These are phyloP conservation scores for Globisporangium barbulae DNA, from an alignment of 352 stramenopile species.

Conservation along the genomic window DNA sequence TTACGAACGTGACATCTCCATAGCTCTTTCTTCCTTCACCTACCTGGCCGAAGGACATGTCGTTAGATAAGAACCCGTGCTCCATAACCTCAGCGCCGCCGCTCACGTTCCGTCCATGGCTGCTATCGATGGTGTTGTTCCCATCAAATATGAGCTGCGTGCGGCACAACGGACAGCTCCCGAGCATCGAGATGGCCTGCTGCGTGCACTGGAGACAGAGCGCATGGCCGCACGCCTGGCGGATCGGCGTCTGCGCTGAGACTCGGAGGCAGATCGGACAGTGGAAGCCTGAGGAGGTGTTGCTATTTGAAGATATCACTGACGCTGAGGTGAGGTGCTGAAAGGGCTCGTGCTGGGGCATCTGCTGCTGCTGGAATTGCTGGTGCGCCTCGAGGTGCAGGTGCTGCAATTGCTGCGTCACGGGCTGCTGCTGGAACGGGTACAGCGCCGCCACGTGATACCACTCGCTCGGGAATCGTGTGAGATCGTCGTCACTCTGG, in stretches of 20 bases:
- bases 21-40: background rate
- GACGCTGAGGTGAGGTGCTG: background rate
- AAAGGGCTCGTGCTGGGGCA: constrained; percentile 1
- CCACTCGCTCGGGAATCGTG: constrained; percentile 4
- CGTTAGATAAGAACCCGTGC: background rate
- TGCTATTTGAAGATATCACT: background rate
- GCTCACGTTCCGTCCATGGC: background rate
- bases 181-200: constrained; percentile 35
- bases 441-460: constrained; percentile 6
- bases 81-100: background rate
- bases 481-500: constrained; percentile 13
- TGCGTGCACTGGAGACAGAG: constrained; percentile 51
- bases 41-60: background rate
- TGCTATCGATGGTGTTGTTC: background rate
- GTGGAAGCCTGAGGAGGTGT: constrained; percentile 12
- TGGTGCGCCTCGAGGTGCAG: background rate
- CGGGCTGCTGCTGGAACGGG: constrained; percentile 1
- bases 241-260: constrained; percentile 33
- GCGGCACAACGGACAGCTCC: constrained; percentile 46
- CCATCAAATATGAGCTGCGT: constrained; percentile 41
- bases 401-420: constrained; percentile 7
- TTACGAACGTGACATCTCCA: background rate
- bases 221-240: constrained; percentile 50
- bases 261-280: constrained; percentile 48
- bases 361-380: constrained; percentile 31